A percentile compares a stretch with the other conserved stretches of the same genome.
phyloP scores from a whole-genome alignment of 2,329 filamentous ascomycete genomes.

The Fusarium sp. region DNA sequence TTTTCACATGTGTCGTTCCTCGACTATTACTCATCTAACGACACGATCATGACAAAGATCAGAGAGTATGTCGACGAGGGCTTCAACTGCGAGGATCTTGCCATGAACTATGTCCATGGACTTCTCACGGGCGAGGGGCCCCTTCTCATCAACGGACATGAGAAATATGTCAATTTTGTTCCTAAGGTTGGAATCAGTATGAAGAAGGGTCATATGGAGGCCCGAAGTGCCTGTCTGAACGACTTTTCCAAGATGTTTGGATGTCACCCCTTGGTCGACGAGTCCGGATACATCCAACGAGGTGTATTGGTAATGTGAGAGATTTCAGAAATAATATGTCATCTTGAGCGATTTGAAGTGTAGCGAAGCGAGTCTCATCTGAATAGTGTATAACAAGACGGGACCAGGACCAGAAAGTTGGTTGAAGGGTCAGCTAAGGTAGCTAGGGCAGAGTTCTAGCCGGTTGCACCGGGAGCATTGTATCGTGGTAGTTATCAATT shows the following conservation, averaged over 20 bases:
- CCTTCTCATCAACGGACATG: constrained; percentile 46
- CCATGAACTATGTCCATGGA: constrained; percentile 48
- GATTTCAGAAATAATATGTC: not conserved
- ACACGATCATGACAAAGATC: constrained; percentile 42
- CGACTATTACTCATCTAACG: constrained; percentile 50
- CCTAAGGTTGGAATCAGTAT: constrained; percentile 46
- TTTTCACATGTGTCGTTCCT: constrained; percentile 50
- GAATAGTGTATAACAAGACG: not conserved
- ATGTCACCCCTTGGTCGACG: constrained; percentile 48
- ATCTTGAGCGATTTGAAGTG: not conserved
- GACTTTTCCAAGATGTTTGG: constrained; percentile 46
- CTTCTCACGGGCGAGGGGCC: constrained; percentile 47
- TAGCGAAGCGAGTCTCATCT: not conserved
- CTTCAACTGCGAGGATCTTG: constrained; percentile 53
- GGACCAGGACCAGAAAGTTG: not conserved
- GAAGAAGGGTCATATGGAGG: constrained; percentile 45
- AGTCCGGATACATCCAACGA: constrained; percentile 45
- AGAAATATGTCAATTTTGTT: constrained; percentile 45
- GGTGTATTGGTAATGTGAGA: constrained; percentile 43
- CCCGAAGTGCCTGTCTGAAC: constrained; percentile 48
- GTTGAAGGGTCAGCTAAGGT: not conserved
- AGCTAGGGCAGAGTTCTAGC: not conserved
- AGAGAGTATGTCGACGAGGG: constrained; percentile 49
- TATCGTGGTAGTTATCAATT: not conserved
- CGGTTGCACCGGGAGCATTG: not conserved